A percentile compares a stretch with the other conserved stretches of the same genome.
phyloP scores from a whole-genome alignment of 257 asterid genomes.

The Vinca minor region DNA sequence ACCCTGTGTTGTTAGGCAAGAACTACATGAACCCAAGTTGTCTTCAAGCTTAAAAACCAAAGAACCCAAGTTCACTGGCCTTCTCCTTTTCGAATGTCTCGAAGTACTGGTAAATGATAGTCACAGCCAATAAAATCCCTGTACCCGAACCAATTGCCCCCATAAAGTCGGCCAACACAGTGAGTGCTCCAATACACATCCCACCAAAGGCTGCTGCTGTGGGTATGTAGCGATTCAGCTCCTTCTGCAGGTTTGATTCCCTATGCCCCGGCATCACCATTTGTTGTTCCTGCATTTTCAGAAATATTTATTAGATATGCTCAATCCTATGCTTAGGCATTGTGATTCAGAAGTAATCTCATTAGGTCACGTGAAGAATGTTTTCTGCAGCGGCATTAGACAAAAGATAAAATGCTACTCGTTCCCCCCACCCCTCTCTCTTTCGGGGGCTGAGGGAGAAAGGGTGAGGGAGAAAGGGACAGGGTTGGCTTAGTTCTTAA shows the following conservation, averaged over 20 bases:
- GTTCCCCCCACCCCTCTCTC: no score
- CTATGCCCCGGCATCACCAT: slow-evolving; percentile 81
- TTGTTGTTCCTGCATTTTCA: slow-evolving; percentile 59
- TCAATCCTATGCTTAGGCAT: neutral
- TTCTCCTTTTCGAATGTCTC: slow-evolving; percentile 77
- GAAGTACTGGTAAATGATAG: slow-evolving; percentile 64
- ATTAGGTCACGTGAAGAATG: no score
- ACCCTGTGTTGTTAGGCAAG: no score
- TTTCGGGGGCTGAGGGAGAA: no score
- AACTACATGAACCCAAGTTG: neutral
- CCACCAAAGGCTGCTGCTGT: slow-evolving; percentile 81
- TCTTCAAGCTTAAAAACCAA: slow-evolving; percentile 41
- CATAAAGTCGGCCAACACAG: slow-evolving; percentile 64
- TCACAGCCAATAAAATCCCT: slow-evolving; percentile 65
- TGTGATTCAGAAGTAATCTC: neutral
- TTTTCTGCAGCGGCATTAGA: neutral
- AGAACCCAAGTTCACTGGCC: slow-evolving; percentile 65
- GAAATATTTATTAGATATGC: no score
- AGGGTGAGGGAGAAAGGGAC: neutral
- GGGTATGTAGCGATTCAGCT: slow-evolving; percentile 59
- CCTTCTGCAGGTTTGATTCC: slow-evolving; percentile 58
- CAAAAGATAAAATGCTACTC: neutral
- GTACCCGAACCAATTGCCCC: slow-evolving; percentile 79
- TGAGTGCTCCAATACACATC: slow-evolving; percentile 63
- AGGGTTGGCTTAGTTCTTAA: no score